These are phyloP conservation scores for Fistulina hepatica DNA, from an alignment of 1,284 basidiomycete genomes.

Conservation along the genomic window DNA sequence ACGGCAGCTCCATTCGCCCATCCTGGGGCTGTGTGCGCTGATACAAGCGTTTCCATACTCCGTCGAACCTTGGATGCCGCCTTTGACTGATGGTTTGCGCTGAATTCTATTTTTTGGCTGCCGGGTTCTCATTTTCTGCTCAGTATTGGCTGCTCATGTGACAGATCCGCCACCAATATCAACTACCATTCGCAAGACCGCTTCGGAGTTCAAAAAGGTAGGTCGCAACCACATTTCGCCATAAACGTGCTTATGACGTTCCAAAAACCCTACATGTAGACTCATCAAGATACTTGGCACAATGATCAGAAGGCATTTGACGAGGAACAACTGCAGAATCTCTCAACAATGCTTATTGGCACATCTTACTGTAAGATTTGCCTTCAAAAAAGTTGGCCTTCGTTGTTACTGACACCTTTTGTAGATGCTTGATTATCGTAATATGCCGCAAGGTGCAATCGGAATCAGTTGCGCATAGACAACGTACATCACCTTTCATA, in stretches of 20 bases:
- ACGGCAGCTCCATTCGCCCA: conserved; percentile 75
- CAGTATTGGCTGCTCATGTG: conserved; percentile 69
- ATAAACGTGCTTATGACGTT: conserved; percentile 1
- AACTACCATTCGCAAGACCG: conserved; percentile 81
- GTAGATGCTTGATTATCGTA: conserved; percentile 10
- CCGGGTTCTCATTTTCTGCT: too few species aligned
- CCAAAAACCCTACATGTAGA: conserved; percentile 30
- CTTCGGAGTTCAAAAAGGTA: conserved; percentile 83
- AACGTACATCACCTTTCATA: too few species aligned
- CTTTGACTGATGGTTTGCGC: conserved; percentile 60
- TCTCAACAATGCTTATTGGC: conserved; percentile 84
- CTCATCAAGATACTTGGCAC: conserved; percentile 83
- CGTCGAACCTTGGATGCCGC: conserved; percentile 67
- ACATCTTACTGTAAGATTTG: conserved; percentile 74
- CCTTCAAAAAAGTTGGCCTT: too few species aligned
- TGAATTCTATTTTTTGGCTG: conserved; percentile 1
- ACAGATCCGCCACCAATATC: conserved; percentile 90
- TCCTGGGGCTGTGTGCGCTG: conserved; percentile 82
- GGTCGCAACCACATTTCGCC: conserved; percentile 13
- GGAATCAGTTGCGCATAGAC: too few species aligned
- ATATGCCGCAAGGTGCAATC: too few species aligned
- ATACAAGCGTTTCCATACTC: conserved; percentile 75
- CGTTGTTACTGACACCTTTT: too few species aligned
- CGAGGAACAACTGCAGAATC: conserved; percentile 79
- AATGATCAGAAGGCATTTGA: conserved; percentile 85